Conservation (phyloP, 2,329 filamentous ascomycete genomes). For the Colletotrichum eremochloae region DNA sequence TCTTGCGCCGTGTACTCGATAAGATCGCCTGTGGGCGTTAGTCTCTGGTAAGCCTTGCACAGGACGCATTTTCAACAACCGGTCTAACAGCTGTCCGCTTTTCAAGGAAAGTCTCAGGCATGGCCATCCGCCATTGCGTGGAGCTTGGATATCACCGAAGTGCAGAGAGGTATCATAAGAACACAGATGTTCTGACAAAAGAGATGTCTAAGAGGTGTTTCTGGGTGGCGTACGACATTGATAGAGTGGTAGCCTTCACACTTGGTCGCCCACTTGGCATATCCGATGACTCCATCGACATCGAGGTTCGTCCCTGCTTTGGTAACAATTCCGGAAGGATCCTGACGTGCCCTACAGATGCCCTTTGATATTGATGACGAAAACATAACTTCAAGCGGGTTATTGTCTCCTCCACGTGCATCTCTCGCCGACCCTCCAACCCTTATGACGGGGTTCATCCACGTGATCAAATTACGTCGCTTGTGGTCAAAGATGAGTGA, state of each 20-base stretch:
- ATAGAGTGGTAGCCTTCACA: slow-evolving; percentile 49
- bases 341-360: slow-evolving; percentile 37
- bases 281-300: slow-evolving; percentile 47
- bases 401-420: slow-evolving; percentile 44
- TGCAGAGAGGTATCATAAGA: slow-evolving; percentile 38
- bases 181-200: slow-evolving; percentile 43
- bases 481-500: slow-evolving; percentile 49
- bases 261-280: slow-evolving; percentile 50
- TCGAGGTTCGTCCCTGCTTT: slow-evolving; percentile 43
- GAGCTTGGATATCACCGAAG: slow-evolving; percentile 53
- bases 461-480: slow-evolving; percentile 48
- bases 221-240: slow-evolving; percentile 52
- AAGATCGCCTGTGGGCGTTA: slow-evolving; percentile 47
- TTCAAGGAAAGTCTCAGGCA: slow-evolving; percentile 50
- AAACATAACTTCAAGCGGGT: slow-evolving; percentile 43
- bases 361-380: slow-evolving; percentile 50
- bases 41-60: slow-evolving; percentile 45
- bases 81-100: background rate
- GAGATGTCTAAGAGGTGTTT: slow-evolving; percentile 51
- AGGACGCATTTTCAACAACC: too few species aligned
- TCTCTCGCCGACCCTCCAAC: slow-evolving; percentile 42
- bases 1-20: slow-evolving; percentile 51
- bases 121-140: slow-evolving; percentile 52
- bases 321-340: background rate
- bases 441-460: slow-evolving; percentile 49